phyloP scores from a whole-genome alignment of 768 basidiomycete species.

The Chalciporus piperatus region DNA sequence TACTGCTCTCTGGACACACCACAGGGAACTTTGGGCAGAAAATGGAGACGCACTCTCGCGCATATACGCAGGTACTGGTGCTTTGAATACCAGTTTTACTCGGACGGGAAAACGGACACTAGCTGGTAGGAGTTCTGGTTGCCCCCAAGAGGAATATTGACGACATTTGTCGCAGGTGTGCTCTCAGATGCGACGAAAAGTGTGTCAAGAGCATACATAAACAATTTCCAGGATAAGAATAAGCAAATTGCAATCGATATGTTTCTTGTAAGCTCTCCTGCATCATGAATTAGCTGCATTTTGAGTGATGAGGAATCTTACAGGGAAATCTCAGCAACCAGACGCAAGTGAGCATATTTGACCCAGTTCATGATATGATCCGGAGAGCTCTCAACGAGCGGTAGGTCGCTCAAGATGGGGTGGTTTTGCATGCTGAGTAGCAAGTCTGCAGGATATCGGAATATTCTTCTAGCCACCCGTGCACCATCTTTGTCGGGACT shows the following conservation, averaged over 20 bases:
- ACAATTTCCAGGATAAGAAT: conserved; percentile 93
- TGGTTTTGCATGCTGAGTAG: background rate
- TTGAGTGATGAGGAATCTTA: background rate
- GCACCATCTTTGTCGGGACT: conserved; percentile 81
- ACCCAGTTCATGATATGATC: conserved; percentile 90
- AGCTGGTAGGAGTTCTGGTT: conserved; percentile 51
- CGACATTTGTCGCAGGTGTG: conserved; percentile 51
- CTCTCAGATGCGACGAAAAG: conserved; percentile 97
- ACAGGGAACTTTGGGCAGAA: conserved; percentile 96
- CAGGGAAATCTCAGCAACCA: conserved; percentile 94
- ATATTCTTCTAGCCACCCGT: conserved; percentile 75
- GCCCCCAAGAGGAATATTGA: background rate
- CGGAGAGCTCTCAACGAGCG: conserved; percentile 66
- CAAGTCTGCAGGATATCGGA: conserved; percentile 57
- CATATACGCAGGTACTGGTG: conserved; percentile 92
- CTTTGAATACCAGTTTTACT: conserved; percentile 95
- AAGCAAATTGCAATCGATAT: conserved; percentile 96
- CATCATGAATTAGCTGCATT: background rate
- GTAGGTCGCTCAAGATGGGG: conserved; percentile 34
- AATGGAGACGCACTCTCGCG: conserved; percentile 91
- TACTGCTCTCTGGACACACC: conserved; percentile 73
- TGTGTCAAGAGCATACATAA: conserved; percentile 93
- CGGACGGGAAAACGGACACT: conserved; percentile 92
- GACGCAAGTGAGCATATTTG: conserved; percentile 84
- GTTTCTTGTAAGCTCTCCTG: conserved; percentile 65